Conservation (phyloP, 768 basidiomycete genomes). For the Coprinopsis marcescibilis region DNA sequence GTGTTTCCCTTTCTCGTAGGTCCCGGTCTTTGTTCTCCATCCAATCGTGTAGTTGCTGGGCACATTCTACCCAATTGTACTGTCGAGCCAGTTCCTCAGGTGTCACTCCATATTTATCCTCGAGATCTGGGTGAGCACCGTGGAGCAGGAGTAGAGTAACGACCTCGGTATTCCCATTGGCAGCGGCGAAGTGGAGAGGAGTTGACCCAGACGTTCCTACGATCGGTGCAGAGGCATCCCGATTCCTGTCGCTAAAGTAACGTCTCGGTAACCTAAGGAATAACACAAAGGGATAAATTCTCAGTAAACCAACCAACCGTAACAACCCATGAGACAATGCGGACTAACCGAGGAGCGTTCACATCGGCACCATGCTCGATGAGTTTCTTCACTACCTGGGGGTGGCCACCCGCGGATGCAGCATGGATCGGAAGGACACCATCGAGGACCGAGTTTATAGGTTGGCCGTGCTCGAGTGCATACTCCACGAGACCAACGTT, state of each 20-base stretch:
- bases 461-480: conserved; percentile 90
- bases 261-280: conserved; percentile 58
- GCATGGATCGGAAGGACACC: conserved; percentile 97
- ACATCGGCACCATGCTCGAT: conserved; percentile 97
- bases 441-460: conserved; percentile 92
- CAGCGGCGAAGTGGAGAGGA: conserved; percentile 94
- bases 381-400: conserved; percentile 79
- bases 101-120: conserved; percentile 90
- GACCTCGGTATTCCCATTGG: conserved; percentile 82
- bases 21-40: conserved; percentile 56
- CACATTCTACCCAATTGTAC: conserved; percentile 76
- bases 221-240: conserved; percentile 63
- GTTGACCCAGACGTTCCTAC: conserved; percentile 86
- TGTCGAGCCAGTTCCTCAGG: conserved; percentile 79
- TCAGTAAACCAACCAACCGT: conserved; percentile 6
- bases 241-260: conserved; percentile 64
- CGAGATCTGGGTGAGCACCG: conserved; percentile 74
- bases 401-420: conserved; percentile 87
- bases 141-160: conserved; percentile 75
- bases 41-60: conserved; percentile 67
- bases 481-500: conserved; percentile 92
- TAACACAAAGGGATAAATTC: conserved; percentile 4
- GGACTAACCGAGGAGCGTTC: conserved; percentile 79
- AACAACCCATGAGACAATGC: conserved; percentile 11
- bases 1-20: conserved; percentile 44